Evolutionary conservation across 768 basidiomycete genomes (phyloP).

Genomic region (Trametes villosa): DNA sequence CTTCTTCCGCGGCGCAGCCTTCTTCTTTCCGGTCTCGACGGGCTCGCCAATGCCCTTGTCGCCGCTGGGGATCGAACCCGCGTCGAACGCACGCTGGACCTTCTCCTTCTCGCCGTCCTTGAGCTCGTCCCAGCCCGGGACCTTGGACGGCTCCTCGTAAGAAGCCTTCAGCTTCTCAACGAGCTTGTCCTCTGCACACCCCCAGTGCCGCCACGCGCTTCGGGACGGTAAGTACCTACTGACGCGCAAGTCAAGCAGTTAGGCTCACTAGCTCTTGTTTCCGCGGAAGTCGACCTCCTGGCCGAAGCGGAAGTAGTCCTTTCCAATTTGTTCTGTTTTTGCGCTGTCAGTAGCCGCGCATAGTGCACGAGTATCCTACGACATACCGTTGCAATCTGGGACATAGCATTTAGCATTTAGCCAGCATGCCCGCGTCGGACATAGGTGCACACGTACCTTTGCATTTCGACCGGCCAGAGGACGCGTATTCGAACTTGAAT

Average conservation of each 20-base stretch:
- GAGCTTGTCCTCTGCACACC: slow-evolving; percentile 42
- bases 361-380: background rate
- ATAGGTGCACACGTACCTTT: slow-evolving; percentile 30
- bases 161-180: slow-evolving; percentile 43
- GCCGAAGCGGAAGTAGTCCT: slow-evolving; percentile 48
- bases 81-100: slow-evolving; percentile 46
- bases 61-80: slow-evolving; percentile 44
- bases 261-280: slow-evolving; percentile 38
- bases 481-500: slow-evolving; percentile 39
- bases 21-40: slow-evolving; percentile 32
- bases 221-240: background rate
- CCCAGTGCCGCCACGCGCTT: slow-evolving; percentile 50
- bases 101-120: slow-evolving; percentile 45
- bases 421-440: background rate
- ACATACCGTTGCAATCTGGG: slow-evolving; percentile 25
- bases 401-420: background rate
- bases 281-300: slow-evolving; percentile 45
- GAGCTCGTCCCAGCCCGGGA: slow-evolving; percentile 51
- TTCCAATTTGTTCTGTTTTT: slow-evolving; percentile 41
- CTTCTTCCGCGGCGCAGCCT: slow-evolving; percentile 34
- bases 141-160: slow-evolving; percentile 40
- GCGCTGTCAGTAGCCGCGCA: background rate
- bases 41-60: slow-evolving; percentile 37
- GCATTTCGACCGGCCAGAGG: slow-evolving; percentile 38
- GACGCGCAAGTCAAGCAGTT: no score